Conservation (phyloP, 768 basidiomycete species). For the Suillus tomentosus region DNA sequence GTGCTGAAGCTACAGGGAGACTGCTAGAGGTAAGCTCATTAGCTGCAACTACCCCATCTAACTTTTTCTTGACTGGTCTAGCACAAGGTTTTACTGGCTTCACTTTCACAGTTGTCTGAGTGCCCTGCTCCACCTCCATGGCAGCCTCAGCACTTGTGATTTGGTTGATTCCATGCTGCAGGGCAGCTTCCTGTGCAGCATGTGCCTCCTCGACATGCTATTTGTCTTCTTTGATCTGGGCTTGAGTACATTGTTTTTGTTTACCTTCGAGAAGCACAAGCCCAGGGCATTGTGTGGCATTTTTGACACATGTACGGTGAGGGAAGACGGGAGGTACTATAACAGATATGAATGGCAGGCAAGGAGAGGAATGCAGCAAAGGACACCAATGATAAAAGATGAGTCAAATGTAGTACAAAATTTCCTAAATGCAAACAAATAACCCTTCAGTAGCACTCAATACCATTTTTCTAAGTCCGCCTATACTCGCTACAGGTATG, state of each 20-base stretch:
- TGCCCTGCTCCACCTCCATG: not conserved
- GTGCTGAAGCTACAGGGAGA: not conserved
- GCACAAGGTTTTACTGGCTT: conserved; percentile 8
- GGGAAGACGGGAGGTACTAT: not conserved
- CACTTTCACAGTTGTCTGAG: not conserved
- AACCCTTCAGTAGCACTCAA: too few species aligned
- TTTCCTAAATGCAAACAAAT: not conserved
- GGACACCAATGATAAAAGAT: too few species aligned
- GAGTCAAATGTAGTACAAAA: not conserved
- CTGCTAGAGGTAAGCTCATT: not conserved
- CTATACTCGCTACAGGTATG: not conserved
- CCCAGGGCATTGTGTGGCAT: conserved; percentile 9
- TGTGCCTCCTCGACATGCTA: too few species aligned
- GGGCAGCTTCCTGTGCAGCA: not conserved
- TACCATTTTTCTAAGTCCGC: not conserved
- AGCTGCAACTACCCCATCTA: too few species aligned
- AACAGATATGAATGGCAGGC: not conserved
- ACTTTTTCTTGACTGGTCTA: not conserved
- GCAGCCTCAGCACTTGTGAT: not conserved
- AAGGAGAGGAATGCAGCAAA: not conserved
- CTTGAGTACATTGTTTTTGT: conserved; percentile 4
- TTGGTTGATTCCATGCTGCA: not conserved
- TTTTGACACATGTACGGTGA: conserved; percentile 10
- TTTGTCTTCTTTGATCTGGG: conserved; percentile 11
- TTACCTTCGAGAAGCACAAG: conserved; percentile 9